These are phyloP conservation scores for Powellomyces hirtus DNA, from an alignment of 192 early-diverging fungal genomes.

Conservation along the genomic window DNA sequence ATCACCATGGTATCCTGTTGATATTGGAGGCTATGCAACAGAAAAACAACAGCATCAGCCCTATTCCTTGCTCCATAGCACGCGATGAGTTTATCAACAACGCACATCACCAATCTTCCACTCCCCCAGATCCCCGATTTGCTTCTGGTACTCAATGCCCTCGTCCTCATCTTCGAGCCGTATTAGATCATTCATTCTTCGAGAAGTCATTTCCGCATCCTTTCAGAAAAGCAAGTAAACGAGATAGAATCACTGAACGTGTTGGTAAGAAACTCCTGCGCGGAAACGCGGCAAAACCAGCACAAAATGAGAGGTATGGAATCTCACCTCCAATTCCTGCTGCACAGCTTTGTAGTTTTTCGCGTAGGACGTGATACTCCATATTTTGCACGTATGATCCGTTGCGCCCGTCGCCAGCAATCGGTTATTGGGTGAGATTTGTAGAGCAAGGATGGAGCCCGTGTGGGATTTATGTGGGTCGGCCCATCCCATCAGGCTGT, in stretches of 20 bases:
- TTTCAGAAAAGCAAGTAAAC: conserved; percentile 15
- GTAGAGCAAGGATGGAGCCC: conserved; percentile 46
- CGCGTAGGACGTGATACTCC: conserved; percentile 50
- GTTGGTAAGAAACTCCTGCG: conserved; percentile 2
- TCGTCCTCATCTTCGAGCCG: conserved; percentile 34
- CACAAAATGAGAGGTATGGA: neutral
- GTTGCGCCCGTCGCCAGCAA: conserved; percentile 47
- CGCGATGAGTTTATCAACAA: no score
- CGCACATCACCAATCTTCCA: conserved; percentile 43
- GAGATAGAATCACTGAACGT: neutral
- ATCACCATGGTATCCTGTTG: conserved; percentile 55
- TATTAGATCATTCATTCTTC: conserved; percentile 37
- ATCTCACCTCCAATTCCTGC: conserved; percentile 25
- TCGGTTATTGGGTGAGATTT: conserved; percentile 41
- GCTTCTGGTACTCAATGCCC: conserved; percentile 34
- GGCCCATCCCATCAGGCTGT: conserved; percentile 37
- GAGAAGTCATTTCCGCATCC: conserved; percentile 18
- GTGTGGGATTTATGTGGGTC: conserved; percentile 45
- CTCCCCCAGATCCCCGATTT: conserved; percentile 27
- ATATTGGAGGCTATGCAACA: conserved; percentile 33
- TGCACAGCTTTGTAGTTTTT: conserved; percentile 45
- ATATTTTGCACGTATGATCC: conserved; percentile 60
- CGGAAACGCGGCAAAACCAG: neutral
- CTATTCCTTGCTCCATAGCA: no score
- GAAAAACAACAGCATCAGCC: neutral